Evolutionary conservation across 805 yeast genomes (phyloP), one percentile per base, ranked within the genome.

Genomic region (Kuraishia cidri): DNA sequence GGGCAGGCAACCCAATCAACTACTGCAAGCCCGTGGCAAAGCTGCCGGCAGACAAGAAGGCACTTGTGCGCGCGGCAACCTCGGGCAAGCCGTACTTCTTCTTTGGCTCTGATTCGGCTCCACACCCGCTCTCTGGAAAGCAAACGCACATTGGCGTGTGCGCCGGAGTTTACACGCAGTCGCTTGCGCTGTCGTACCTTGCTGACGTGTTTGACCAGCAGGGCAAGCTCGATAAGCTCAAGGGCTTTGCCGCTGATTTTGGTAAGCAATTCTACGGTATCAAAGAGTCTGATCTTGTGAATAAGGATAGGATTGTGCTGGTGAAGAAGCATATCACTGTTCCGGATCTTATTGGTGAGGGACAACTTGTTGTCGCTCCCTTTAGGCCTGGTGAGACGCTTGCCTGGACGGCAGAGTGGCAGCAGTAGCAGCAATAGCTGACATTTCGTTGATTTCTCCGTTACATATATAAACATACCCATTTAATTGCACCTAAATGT

Each of bases 11-110:
- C 50, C 90, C 97, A 24, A 73, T 86, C 50, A 86, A 90, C 49
- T 92, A 80, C 60, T 92, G 99, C 66, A 92, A 92, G 56, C 99
- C 98, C 2, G 97, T 92, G 31, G 98, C 98, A 24, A 92, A 92
- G 55, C 62, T 87, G 24, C 96, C 97, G 20, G 66, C 62, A 18
- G 98, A 92, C 52, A 76, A 80, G 46, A 66, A 73, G 35, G 90
- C 96, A 2, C 62, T 92, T 27, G 69, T 92, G 5, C 66, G 64
- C 24, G 97, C 98, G 25, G 98, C 97, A 2, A 78, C 83, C 6
- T 77, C 92, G 1, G 97, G 97, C 4, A 77, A 81, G 44, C 85
- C 94, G 26, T 88, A 78, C 64, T 92, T 88, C 56, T 85, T 92
- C 64, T 92, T 88, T 51, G 99, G 99, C 5, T 84, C 96, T 2